Percentiles rank a stretch among this genome's conserved stretches.
Evolutionary conservation across 2,329 filamentous ascomycete genomes (phyloP).

Genomic region (Thielaviopsis musarum): DNA sequence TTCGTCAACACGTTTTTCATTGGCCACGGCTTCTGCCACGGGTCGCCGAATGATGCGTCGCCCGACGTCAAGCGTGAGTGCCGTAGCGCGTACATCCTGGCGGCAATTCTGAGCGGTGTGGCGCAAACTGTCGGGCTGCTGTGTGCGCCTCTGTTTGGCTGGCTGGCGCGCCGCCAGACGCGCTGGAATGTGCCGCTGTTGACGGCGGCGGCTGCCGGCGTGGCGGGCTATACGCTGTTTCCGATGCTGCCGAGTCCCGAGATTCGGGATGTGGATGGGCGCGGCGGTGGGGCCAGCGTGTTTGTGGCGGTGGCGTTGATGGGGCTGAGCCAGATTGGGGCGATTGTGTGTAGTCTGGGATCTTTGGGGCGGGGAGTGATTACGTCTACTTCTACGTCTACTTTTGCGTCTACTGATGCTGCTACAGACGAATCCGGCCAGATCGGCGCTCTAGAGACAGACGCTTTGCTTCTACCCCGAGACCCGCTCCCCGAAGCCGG

Average conservation of each 20-base stretch:
- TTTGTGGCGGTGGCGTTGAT: conserved; percentile 66
- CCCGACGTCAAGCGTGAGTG: conserved; percentile 74
- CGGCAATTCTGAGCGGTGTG: conserved; percentile 72
- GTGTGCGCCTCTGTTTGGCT: conserved; percentile 76
- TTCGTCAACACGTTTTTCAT: conserved; percentile 88
- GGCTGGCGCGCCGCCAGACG: conserved; percentile 51
- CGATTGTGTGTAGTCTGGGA: conserved; percentile 90
- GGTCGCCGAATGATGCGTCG: conserved; percentile 39
- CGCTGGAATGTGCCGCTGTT: conserved; percentile 59
- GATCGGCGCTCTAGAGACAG: not conserved
- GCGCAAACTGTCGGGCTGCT: conserved; percentile 77
- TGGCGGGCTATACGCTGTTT: conserved; percentile 63
- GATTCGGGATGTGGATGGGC: conserved; percentile 42
- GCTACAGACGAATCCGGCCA: too few species aligned
- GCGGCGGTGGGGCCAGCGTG: conserved; percentile 50
- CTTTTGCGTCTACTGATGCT: conserved; percentile 20
- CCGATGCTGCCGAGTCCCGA: conserved; percentile 65
- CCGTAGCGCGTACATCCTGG: conserved; percentile 70
- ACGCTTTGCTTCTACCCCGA: not conserved
- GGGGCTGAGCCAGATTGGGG: conserved; percentile 86
- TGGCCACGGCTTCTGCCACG: conserved; percentile 58
- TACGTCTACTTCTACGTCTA: too few species aligned
- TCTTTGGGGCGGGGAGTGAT: conserved; percentile 64
- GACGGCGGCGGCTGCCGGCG: conserved; percentile 52
- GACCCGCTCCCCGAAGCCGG: conserved; percentile 15